phyloP scores from a whole-genome alignment of 495 filamentous ascomycete species.

The Penicillium parvum region DNA sequence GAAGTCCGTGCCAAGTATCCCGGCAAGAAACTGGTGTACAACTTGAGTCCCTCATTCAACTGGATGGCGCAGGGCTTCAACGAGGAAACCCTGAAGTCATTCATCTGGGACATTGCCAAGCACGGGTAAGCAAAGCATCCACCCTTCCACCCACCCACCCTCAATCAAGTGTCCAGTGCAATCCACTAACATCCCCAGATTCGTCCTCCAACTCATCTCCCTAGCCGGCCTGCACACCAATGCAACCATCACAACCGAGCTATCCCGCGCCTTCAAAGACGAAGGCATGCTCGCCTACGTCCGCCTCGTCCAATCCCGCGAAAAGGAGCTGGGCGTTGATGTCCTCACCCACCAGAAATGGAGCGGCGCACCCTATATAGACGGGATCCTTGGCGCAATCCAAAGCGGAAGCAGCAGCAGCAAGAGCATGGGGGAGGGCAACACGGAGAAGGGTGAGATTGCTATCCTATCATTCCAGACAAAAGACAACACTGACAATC shows the following conservation, averaged over 20 bases:
- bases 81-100: constrained; percentile 70
- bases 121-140: constrained; percentile 57
- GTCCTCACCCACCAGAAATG: constrained; percentile 98
- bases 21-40: constrained; percentile 91
- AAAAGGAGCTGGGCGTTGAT: constrained; percentile 91
- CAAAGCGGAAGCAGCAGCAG: constrained; percentile 83
- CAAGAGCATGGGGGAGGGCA: constrained; percentile 80
- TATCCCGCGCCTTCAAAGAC: constrained; percentile 75
- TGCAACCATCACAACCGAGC: constrained; percentile 80
- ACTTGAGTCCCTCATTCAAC: constrained; percentile 93
- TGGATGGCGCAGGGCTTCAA: constrained; percentile 95
- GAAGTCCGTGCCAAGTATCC: constrained; percentile 64
- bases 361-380: constrained; percentile 89
- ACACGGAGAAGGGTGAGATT: constrained; percentile 59
- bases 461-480: not conserved
- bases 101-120: constrained; percentile 93
- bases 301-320: constrained; percentile 75
- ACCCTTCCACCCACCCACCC: not conserved
- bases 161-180: no score
- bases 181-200: constrained; percentile 42
- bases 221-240: constrained; percentile 87
- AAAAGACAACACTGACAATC: not conserved
- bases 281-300: constrained; percentile 97
- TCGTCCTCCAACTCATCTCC: constrained; percentile 89
- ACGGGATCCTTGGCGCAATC: constrained; percentile 87